A percentile compares a stretch with the other conserved stretches of the same genome.
These are phyloP conservation scores for Heterobasidion parviporum DNA, from an alignment of 1,284 basidiomycete species.

Conservation along the genomic window DNA sequence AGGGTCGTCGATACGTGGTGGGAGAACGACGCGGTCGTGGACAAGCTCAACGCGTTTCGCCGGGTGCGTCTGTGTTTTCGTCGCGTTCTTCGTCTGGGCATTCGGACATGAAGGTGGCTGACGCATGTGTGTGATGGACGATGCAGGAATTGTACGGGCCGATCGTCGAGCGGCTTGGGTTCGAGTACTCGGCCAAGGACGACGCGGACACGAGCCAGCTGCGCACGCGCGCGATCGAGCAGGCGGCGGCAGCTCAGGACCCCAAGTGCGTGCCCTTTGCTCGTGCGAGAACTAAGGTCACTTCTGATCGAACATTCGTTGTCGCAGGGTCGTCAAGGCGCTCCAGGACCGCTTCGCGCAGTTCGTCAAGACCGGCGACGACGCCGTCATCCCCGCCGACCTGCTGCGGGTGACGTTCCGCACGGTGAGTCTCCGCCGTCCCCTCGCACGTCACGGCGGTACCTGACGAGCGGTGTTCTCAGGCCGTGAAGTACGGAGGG, in stretches of 20 bases:
- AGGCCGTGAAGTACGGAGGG: constrained; percentile 33
- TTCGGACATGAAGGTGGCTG: background rate
- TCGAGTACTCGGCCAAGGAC: constrained; percentile 67
- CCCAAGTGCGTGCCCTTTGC: constrained; percentile 30
- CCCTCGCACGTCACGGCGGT: background rate
- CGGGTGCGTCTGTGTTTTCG: constrained; percentile 31
- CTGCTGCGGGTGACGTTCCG: constrained; percentile 48
- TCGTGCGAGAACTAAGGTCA: background rate
- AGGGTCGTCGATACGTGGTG: constrained; percentile 74
- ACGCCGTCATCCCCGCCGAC: constrained; percentile 75
- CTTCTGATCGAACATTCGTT: background rate
- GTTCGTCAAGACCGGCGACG: constrained; percentile 69
- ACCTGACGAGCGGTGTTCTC: background rate
- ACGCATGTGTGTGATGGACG: background rate
- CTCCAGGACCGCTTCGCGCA: constrained; percentile 68
- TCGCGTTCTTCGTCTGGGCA: background rate
- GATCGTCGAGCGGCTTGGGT: constrained; percentile 74
- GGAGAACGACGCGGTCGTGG: constrained; percentile 64
- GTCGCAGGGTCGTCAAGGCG: constrained; percentile 61
- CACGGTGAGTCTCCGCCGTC: constrained; percentile 29
- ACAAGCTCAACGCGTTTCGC: constrained; percentile 57
- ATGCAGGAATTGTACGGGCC: constrained; percentile 68
- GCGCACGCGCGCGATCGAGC: constrained; percentile 68
- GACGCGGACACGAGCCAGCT: constrained; percentile 68
- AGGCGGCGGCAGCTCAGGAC: constrained; percentile 61